Percentiles rank a stretch among this genome's conserved stretches.
Evolutionary conservation across 257 asterid species (phyloP).

Genomic region (Linderniella brevidens): DNA sequence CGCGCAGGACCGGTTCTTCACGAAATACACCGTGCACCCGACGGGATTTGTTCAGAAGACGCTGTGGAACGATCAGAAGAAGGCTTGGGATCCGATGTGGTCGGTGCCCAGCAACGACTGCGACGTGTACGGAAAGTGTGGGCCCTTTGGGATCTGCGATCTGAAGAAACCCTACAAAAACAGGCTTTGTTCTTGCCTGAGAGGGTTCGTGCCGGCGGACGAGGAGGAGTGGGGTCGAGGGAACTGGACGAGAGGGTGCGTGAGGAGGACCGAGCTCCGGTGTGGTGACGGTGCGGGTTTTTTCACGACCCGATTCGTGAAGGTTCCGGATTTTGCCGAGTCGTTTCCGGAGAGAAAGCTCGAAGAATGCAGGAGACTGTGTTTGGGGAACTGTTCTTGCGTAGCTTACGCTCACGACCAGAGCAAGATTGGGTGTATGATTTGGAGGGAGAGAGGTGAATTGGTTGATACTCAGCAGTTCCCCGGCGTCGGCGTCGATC

Average conservation of each 20-base stretch:
- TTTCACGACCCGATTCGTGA: slow-evolving; percentile 13
- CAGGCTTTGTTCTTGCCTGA: slow-evolving; percentile 22
- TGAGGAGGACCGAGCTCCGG: slow-evolving; percentile 12
- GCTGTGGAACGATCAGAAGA: slow-evolving; percentile 21
- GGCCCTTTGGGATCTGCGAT: slow-evolving; percentile 30
- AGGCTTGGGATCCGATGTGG: slow-evolving; percentile 18
- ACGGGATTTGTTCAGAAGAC: slow-evolving; percentile 18
- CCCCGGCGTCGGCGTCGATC: slow-evolving; percentile 20
- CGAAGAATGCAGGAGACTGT: slow-evolving; percentile 20
- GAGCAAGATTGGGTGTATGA: slow-evolving; percentile 30
- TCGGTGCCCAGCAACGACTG: slow-evolving; percentile 17
- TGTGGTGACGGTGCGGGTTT: slow-evolving; percentile 19
- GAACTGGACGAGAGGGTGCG: slow-evolving; percentile 28
- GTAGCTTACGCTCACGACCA: slow-evolving; percentile 25
- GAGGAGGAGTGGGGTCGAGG: slow-evolving; percentile 20
- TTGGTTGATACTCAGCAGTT: slow-evolving; percentile 35
- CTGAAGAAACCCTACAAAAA: slow-evolving; percentile 6
- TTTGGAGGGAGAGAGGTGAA: slow-evolving; percentile 17
- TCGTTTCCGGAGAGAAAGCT: slow-evolving; percentile 1
- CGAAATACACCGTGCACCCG: slow-evolving; percentile 19
- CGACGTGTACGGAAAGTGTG: slow-evolving; percentile 31
- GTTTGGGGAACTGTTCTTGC: slow-evolving; percentile 37
- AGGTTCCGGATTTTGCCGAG: slow-evolving; percentile 26
- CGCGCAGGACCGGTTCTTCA: slow-evolving; percentile 11
- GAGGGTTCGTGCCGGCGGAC: slow-evolving; percentile 23